Base-by-base conservation (phyloP, 768 basidiomycete genomes). In the Trametes coccinea region DNA sequence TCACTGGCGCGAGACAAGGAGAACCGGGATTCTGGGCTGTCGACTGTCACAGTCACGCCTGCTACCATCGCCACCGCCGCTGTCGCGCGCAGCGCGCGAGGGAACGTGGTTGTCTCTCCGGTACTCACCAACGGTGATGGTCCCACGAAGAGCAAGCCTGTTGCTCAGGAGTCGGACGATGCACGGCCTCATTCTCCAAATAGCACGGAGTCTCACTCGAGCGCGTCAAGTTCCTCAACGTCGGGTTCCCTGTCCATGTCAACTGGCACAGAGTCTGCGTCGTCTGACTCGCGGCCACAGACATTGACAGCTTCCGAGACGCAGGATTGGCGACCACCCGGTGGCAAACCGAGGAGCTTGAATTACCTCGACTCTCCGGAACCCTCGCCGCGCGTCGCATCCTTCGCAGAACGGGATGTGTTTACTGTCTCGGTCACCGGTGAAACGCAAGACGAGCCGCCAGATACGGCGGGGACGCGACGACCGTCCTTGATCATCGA, bases 21-120 rank as follows among this genome's bases (percentile, higher is more conserved):
- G 54, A 73, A 73, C 54, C 66, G 72, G 13, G 72, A 73, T 44
- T 71, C 72, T 0, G 70, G 65, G 11, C 53, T 71, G 54, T 71
- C 70, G 5, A 73, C 70, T 9, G 66, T 69, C 62, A 73, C 72
- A 9, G 68, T 73, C 14, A 71, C 70, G 55, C 70, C 70, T n/a
- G 72, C 72, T 16, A 73, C 70, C 45, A 73, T 73, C 50, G 67
- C 70, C 30, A 64, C 67, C 5, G 69, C 66, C 34, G 67, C 69
- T 7, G 62, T 71, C 30, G 68, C 60, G 30, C 64, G 63, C 52
- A 64, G 64, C 34, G 68, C 62, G n/a, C 61, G 66, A 43, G 64
- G 62, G 40, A 65, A 67, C 40, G 47, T 66, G 43, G 63, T 73
- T 9, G 60, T 64, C 27, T 67, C 68, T 29, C 68, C 70, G 6